These are phyloP conservation scores for Penicillium sclerotiorum DNA, from an alignment of 2,329 filamentous ascomycete genomes.

Conservation along the genomic window DNA sequence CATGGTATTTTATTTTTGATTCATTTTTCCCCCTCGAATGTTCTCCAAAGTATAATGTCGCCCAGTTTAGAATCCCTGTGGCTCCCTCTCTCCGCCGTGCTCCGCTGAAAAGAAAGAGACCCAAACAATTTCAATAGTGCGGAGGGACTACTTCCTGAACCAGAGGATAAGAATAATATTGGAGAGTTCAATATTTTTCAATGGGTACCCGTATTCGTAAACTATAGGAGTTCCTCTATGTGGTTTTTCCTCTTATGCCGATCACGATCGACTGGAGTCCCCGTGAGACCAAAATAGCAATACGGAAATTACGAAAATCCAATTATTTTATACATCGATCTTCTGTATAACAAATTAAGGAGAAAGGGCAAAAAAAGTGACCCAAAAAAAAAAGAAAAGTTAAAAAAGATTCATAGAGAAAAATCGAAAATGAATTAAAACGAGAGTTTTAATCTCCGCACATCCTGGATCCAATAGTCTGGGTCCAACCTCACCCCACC, in stretches of 20 bases:
- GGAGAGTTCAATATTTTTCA: not conserved
- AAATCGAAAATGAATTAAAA: not conserved
- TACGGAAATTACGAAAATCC: no score
- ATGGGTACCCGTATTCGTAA: not conserved
- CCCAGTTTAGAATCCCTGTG: conserved; percentile 6
- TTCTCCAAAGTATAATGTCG: not conserved
- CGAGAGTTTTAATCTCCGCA: conserved; percentile 24
- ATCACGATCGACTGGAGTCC: not conserved
- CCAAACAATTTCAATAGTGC: conserved; percentile 3
- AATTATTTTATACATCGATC: not conserved
- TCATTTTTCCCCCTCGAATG: not conserved
- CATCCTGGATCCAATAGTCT: conserved; percentile 26
- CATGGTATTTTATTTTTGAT: not conserved
- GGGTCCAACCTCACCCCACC: conserved; percentile 21
- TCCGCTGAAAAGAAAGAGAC: conserved; percentile 1
- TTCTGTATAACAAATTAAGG: not conserved
- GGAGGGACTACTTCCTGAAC: conserved; percentile 10
- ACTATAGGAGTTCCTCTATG: no score
- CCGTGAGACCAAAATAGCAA: not conserved
- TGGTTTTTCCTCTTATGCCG: not conserved
- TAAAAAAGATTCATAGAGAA: not conserved
- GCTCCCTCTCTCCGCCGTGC: conserved; percentile 5
- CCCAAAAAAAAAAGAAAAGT: not conserved
- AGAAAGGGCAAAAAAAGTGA: not conserved
- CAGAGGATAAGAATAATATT: conserved; percentile 1